Evolutionary conservation across 345 rosid species (phyloP), one percentile per base, ranked within the genome.

Genomic region (Populus deltoides): DNA sequence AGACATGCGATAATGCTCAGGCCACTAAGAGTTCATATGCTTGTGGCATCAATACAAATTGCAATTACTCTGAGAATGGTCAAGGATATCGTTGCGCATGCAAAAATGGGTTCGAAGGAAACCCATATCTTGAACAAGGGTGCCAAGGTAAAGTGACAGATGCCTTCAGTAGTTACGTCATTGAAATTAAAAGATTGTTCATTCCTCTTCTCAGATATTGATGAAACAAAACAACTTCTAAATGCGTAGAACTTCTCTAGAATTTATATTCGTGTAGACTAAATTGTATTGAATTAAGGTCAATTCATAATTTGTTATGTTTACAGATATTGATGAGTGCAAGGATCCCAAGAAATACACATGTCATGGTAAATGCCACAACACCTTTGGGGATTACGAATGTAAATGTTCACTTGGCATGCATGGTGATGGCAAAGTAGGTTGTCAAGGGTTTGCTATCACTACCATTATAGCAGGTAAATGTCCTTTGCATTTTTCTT

Each of bases 341-440:
- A 3, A 55, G 7, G 55, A 74, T 6, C 70, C 71, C 2, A 7
- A 41, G 6, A 74, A 0, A 17, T 74, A 79, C 33, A 49, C 49
- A 25, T 79, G 78, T 29, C 12, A 70, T 3, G 83, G 79, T 17
- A 43, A 24, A 6, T 80, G 79, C 78, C 62, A 62, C 57, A 75
- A 75, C 38, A 63, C 67, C 16, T 0, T 6, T 15, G 82, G 78
- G 31, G 22, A 31, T 22, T 80, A 80, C 39, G 70, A 70, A 1
- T 71, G 83, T 49, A 7, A 45, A 3, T 80, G 83, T 53, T 79
- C 79, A 22, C 45, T 75, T 27, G 76, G 83, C 57, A 80, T 71
- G 76, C 69, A 35, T 22, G 82, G 82, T 4, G 71, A 80, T 69
- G 75, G 70, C 5, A 75, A 75, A 74, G 27, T 13, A 13, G 71